Percentiles rank a stretch among this genome's conserved stretches.
phyloP scores from a whole-genome alignment of 2,329 filamentous ascomycete species.

The Aspergillus spinulosporus region DNA sequence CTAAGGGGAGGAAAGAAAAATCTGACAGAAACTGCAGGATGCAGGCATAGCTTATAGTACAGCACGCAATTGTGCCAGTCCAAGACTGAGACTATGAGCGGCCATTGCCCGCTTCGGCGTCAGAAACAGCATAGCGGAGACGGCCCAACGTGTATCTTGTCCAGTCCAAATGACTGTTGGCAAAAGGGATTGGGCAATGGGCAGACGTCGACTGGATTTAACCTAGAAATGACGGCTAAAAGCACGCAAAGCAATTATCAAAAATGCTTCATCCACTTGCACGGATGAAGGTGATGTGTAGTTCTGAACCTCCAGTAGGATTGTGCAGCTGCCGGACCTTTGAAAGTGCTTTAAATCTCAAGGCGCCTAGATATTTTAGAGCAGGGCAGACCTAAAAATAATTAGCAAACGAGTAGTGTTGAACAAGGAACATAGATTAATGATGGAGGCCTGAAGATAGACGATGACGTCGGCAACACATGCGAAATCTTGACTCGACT shows the following conservation, averaged over 20 bases:
- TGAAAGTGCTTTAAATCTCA: background rate
- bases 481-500: slow-evolving; percentile 5
- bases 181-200: background rate
- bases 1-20: slow-evolving; percentile 16
- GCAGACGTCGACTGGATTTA: background rate
- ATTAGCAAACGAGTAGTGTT: no score
- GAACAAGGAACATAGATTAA: background rate
- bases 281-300: background rate
- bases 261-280: background rate
- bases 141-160: slow-evolving; percentile 25
- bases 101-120: slow-evolving; percentile 3
- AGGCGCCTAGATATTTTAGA: background rate
- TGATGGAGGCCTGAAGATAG: background rate
- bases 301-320: no score
- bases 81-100: slow-evolving; percentile 24
- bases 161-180: background rate
- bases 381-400: no score
- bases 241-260: background rate
- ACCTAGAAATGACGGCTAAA: background rate
- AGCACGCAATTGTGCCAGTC: slow-evolving; percentile 23
- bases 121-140: slow-evolving; percentile 27
- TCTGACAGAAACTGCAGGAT: slow-evolving; percentile 24
- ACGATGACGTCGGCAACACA: slow-evolving; percentile 22
- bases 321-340: background rate
- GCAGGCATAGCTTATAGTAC: slow-evolving; percentile 24